Evolutionary conservation across 1,284 basidiomycete species (phyloP).

Genomic region (Microbotryomycetes sp.): DNA sequence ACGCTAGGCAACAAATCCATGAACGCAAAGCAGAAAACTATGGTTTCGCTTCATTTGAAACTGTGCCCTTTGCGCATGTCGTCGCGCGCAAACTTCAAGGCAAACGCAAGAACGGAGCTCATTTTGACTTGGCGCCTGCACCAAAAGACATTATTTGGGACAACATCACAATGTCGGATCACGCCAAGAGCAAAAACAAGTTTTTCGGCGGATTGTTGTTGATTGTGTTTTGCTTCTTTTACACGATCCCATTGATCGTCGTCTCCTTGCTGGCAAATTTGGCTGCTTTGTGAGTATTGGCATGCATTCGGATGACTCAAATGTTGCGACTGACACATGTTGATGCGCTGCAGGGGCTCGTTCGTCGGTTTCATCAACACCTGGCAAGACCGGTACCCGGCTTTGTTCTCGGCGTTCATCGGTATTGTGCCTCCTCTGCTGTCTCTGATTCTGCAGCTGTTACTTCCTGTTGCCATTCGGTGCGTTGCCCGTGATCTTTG

Average conservation of each 20-base stretch:
- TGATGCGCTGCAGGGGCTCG: slow-evolving; percentile 39
- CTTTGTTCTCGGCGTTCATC: slow-evolving; percentile 35
- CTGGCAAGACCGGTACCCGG: slow-evolving; percentile 49
- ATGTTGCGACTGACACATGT: not conserved
- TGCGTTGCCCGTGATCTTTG: slow-evolving; percentile 53
- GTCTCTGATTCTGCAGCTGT: slow-evolving; percentile 79
- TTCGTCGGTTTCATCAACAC: slow-evolving; percentile 63
- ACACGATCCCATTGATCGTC: slow-evolving; percentile 76
- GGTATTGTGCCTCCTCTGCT: slow-evolving; percentile 71
- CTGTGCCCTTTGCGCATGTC: slow-evolving; percentile 80
- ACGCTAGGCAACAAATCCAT: slow-evolving; percentile 27
- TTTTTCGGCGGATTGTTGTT: slow-evolving; percentile 69
- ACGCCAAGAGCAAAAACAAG: slow-evolving; percentile 58
- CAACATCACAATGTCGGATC: slow-evolving; percentile 68
- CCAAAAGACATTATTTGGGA: slow-evolving; percentile 64
- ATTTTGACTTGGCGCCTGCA: slow-evolving; percentile 67
- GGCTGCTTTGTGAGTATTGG: slow-evolving; percentile 30
- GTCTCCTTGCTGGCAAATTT: slow-evolving; percentile 53
- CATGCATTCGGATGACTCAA: not conserved
- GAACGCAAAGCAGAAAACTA: slow-evolving; percentile 65
- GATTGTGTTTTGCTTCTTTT: slow-evolving; percentile 65
- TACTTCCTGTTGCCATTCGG: slow-evolving; percentile 80
- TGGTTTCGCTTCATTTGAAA: slow-evolving; percentile 75
- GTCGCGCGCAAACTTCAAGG: slow-evolving; percentile 61
- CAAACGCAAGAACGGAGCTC: slow-evolving; percentile 65